These are phyloP conservation scores for Phaeomoniella chlamydospora DNA, from an alignment of 2,329 filamentous ascomycete genomes.

Conservation along the genomic window DNA sequence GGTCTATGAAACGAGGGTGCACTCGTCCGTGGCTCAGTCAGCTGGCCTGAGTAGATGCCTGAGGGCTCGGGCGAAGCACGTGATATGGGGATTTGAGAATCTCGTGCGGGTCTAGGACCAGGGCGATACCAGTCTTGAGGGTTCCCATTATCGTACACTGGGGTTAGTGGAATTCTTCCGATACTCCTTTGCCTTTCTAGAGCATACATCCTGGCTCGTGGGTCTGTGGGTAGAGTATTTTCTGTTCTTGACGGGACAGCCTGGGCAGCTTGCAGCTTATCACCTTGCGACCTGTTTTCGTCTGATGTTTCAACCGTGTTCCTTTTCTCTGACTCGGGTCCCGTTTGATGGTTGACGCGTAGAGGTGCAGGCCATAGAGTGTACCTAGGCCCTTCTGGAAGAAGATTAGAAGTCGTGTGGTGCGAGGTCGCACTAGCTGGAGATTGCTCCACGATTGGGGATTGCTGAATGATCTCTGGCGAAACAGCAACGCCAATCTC, in stretches of 20 bases:
- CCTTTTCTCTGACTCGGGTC: conserved; percentile 1
- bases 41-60: background rate
- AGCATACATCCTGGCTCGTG: conserved; percentile 18
- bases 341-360: conserved; percentile 14
- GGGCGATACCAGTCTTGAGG: background rate
- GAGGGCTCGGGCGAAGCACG: background rate
- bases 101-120: background rate
- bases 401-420: conserved; percentile 20
- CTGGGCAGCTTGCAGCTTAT: conserved; percentile 1
- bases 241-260: conserved; percentile 6
- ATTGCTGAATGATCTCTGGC: conserved; percentile 13
- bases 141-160: conserved; percentile 12
- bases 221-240: conserved; percentile 19
- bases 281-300: conserved; percentile 1
- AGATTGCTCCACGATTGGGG: conserved; percentile 16
- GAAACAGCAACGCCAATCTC: conserved; percentile 17
- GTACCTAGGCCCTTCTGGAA: conserved; percentile 19
- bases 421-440: conserved; percentile 18
- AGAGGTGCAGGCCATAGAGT: conserved; percentile 23
- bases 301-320: conserved; percentile 1
- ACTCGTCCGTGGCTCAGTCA: background rate
- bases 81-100: no score
- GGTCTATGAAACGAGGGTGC: background rate
- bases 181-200: conserved; percentile 9
- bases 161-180: conserved; percentile 8